phyloP scores from a whole-genome alignment of 371 early-diverging fungal species.

The Saksenaea vasiformis region DNA sequence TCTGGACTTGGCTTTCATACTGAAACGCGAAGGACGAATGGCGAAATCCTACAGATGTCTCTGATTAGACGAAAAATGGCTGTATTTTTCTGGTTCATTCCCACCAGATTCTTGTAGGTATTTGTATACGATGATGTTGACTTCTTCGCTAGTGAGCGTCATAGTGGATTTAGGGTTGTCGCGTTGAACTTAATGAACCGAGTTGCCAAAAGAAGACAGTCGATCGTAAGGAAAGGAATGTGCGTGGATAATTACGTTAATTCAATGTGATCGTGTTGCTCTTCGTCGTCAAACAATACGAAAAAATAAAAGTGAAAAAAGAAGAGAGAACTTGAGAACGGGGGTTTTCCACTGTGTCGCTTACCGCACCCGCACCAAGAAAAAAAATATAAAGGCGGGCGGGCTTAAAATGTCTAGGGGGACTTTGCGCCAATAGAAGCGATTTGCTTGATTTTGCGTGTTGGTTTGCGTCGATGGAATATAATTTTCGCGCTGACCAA shows the following conservation, averaged over 20 bases:
- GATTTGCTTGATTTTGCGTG: no score
- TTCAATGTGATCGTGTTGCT: slow-evolving; percentile 3
- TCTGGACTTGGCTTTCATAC: slow-evolving; percentile 83
- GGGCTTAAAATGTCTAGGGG: no score
- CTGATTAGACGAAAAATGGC: background rate
- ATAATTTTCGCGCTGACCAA: no score
- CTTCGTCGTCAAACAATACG: background rate
- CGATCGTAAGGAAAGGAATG: slow-evolving; percentile 4
- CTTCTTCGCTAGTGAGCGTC: slow-evolving; percentile 88
- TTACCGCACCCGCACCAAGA: background rate
- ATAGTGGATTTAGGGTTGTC: slow-evolving; percentile 29
- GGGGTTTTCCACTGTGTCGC: slow-evolving; percentile 1
- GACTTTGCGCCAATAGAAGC: no score
- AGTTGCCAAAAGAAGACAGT: background rate
- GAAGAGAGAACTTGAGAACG: background rate
- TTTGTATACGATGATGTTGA: slow-evolving; percentile 91
- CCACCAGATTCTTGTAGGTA: slow-evolving; percentile 93
- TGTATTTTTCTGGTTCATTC: slow-evolving; percentile 9
- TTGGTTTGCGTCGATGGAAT: no score
- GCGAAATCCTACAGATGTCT: slow-evolving; percentile 70
- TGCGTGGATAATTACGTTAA: background rate
- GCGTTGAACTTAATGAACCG: background rate
- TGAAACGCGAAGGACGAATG: slow-evolving; percentile 92
- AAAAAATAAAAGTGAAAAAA: background rate
- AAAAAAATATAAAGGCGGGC: background rate